These are phyloP conservation scores for Mycena rosella DNA, from an alignment of 768 basidiomycete genomes.

Conservation along the genomic window DNA sequence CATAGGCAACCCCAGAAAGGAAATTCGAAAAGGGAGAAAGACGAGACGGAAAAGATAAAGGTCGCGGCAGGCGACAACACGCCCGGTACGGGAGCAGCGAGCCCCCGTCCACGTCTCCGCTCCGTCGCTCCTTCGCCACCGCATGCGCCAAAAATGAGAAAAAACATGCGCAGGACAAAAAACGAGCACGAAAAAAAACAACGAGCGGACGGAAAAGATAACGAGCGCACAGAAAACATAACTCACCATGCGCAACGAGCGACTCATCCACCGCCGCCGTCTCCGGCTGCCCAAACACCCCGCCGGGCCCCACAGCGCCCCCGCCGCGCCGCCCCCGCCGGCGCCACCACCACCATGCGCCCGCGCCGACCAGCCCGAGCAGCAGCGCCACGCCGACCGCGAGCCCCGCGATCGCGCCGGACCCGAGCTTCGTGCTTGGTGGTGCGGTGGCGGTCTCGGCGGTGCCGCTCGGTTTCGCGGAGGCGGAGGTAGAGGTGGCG, in stretches of 20 bases:
- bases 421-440: constrained; percentile 2
- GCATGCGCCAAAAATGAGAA: too few relatives aligned
- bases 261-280: constrained; percentile 4
- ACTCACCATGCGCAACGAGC: constrained; percentile 24
- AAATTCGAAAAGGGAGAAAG: too few relatives aligned
- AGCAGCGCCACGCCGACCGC: constrained; percentile 29
- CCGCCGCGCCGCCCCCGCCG: background rate
- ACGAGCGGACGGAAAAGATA: background rate
- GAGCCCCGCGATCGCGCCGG: constrained; percentile 34
- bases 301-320: constrained; percentile 5
- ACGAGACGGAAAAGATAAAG: too few relatives aligned
- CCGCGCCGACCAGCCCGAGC: background rate
- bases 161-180: too few relatives aligned
- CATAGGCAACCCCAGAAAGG: too few relatives aligned
- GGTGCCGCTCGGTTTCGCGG: constrained; percentile 40
- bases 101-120: too few relatives aligned
- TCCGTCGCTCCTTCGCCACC: too few relatives aligned
- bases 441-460: background rate
- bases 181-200: background rate
- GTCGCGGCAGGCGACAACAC: too few relatives aligned
- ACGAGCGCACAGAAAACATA: background rate
- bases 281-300: background rate
- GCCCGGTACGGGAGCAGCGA: too few relatives aligned
- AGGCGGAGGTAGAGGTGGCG: constrained; percentile 53
- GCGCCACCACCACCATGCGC: constrained; percentile 22